A percentile compares a stretch with the other conserved stretches of the same genome.
Conservation (phyloP, 2,329 filamentous ascomycete species). For the Aspergillus melleus region DNA sequence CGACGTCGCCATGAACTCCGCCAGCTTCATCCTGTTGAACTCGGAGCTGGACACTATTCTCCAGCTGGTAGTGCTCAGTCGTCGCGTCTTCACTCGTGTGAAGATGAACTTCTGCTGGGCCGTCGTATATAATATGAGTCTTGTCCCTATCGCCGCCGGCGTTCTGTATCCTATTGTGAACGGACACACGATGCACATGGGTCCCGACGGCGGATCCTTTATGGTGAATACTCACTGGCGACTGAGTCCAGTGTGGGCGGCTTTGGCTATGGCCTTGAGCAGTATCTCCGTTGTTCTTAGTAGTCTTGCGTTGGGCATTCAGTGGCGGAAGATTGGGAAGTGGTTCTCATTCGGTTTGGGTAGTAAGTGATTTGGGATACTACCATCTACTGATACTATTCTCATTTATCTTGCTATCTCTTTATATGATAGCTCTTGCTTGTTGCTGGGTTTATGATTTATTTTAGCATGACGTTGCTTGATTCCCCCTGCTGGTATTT, state of each 20-base stretch:
- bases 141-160: constrained; percentile 78
- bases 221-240: constrained; percentile 44
- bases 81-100: constrained; percentile 72
- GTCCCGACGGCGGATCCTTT: constrained; percentile 31
- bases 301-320: constrained; percentile 68
- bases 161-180: constrained; percentile 65
- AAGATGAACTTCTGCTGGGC: constrained; percentile 87
- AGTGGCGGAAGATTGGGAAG: constrained; percentile 25
- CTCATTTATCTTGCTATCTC: not conserved
- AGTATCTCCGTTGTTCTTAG: constrained; percentile 86
- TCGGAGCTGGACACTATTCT: constrained; percentile 69
- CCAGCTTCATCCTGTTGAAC: constrained; percentile 77
- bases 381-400: not conserved
- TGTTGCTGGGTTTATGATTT: not conserved
- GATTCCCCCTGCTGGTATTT: not conserved
- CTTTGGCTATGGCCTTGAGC: constrained; percentile 87
- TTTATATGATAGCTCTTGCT: not conserved
- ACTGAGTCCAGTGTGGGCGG: constrained; percentile 68
- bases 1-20: constrained; percentile 78
- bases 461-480: too few species aligned
- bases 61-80: constrained; percentile 70
- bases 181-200: constrained; percentile 36
- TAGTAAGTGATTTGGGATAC: not conserved
- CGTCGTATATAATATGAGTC: constrained; percentile 74
- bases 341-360: constrained; percentile 12